phyloP scores from a whole-genome alignment of 1,139 yeast genomes.

The Diutina scorzettiae region DNA sequence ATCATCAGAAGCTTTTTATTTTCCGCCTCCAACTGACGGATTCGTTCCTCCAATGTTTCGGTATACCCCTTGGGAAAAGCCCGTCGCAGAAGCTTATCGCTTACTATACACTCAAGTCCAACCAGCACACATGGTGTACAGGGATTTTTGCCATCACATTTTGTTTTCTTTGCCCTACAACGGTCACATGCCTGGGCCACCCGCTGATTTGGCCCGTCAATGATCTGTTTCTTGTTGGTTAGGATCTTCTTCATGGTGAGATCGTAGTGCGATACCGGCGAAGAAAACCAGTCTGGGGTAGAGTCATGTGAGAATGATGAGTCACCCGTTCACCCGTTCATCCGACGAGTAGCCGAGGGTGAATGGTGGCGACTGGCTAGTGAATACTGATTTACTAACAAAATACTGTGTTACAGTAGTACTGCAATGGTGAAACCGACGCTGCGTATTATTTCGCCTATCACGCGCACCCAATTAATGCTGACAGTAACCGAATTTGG shows the following conservation, averaged over 20 bases:
- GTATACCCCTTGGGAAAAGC: constrained; percentile 39
- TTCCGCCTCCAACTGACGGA: constrained; percentile 33
- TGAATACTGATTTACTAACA: too few relatives aligned
- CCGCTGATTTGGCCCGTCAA: constrained; percentile 15
- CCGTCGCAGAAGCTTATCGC: constrained; percentile 32
- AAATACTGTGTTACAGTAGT: too few relatives aligned
- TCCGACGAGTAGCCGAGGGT: too few relatives aligned
- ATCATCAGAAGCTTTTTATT: constrained; percentile 31
- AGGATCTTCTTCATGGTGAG: constrained; percentile 2
- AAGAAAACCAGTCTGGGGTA: background rate
- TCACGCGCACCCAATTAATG: too few relatives aligned
- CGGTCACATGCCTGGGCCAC: constrained; percentile 84
- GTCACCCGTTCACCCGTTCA: too few relatives aligned
- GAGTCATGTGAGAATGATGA: too few relatives aligned
- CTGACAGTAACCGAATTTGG: too few relatives aligned
- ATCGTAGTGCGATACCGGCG: constrained; percentile 3
- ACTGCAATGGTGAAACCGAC: too few relatives aligned
- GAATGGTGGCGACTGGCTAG: too few relatives aligned
- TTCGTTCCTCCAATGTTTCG: constrained; percentile 34
- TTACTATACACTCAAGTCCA: constrained; percentile 33
- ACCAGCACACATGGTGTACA: constrained; percentile 32
- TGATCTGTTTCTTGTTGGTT: constrained; percentile 2
- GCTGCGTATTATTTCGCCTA: too few relatives aligned
- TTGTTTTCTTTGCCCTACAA: constrained; percentile 69
- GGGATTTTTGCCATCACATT: constrained; percentile 58